phyloP scores from a whole-genome alignment of 1,284 basidiomycete genomes.

The Rugiboletus extremiorientalis region DNA sequence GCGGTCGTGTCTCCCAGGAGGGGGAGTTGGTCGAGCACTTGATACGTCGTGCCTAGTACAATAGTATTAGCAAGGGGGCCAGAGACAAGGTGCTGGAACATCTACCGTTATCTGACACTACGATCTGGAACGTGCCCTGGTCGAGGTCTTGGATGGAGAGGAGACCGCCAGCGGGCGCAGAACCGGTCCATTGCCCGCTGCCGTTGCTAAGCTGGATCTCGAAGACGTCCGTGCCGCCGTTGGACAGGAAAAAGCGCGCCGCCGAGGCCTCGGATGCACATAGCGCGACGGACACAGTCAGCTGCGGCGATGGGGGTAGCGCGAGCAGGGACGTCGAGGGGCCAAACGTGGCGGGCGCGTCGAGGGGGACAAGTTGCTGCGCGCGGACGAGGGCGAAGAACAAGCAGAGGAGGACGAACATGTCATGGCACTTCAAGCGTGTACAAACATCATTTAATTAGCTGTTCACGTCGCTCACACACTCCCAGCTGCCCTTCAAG shows the following conservation, averaged over 20 bases:
- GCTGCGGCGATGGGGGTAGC: constrained; percentile 41
- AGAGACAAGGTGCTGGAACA: constrained; percentile 15
- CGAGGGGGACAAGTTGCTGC: constrained; percentile 35
- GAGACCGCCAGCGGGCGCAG: constrained; percentile 45
- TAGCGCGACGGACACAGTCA: constrained; percentile 59
- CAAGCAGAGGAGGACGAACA: not conserved
- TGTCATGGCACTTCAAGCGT: no score
- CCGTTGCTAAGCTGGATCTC: constrained; percentile 56
- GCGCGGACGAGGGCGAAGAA: constrained; percentile 7
- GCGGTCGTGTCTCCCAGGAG: constrained; percentile 77
- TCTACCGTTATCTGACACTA: constrained; percentile 55
- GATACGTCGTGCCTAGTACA: constrained; percentile 38
- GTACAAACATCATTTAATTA: constrained; percentile 34
- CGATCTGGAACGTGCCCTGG: constrained; percentile 53
- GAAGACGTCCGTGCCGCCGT: constrained; percentile 47
- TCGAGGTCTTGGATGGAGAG: constrained; percentile 48
- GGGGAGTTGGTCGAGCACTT: constrained; percentile 45
- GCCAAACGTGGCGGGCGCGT: constrained; percentile 35
- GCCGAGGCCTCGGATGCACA: constrained; percentile 42
- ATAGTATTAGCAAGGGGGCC: not conserved
- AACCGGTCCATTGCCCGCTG: constrained; percentile 55
- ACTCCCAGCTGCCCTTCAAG: constrained; percentile 92
- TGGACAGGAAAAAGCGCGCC: constrained; percentile 57
- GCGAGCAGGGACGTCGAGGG: constrained; percentile 34
- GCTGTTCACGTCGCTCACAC: constrained; percentile 90